Evolutionary conservation across 805 yeast genomes (phyloP).

Genomic region (Candida cerambycidarum): DNA sequence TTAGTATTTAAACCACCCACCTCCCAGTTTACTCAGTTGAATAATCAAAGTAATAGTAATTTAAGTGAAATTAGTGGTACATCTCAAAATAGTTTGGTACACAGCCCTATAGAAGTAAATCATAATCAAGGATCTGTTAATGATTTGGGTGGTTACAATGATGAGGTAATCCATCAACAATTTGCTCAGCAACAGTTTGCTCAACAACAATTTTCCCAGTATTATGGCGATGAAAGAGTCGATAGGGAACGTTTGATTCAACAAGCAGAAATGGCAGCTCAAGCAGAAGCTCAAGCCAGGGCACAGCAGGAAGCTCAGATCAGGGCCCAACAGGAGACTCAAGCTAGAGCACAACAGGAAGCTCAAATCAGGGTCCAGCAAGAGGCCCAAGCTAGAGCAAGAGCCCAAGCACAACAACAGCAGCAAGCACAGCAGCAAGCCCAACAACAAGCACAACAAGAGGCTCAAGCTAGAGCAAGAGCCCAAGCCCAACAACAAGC

Average conservation of each 20-base stretch:
- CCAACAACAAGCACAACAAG: conserved; percentile 12
- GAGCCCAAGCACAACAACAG: neutral
- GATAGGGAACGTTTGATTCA: conserved; percentile 6
- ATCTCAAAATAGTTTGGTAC: conserved; percentile 7
- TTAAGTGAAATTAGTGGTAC: conserved; percentile 35
- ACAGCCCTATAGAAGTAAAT: conserved; percentile 1
- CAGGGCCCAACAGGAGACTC: conserved; percentile 9
- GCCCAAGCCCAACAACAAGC: conserved; percentile 4
- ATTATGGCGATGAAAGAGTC: neutral
- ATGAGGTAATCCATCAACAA: conserved; percentile 17
- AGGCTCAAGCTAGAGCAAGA: conserved; percentile 12
- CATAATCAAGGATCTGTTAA: conserved; percentile 23
- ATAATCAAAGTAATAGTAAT: conserved; percentile 40
- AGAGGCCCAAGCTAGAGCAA: conserved; percentile 5
- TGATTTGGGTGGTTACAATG: conserved; percentile 13
- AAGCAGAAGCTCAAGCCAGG: conserved; percentile 4
- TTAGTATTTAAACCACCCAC: conserved; percentile 41
- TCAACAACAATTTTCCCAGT: conserved; percentile 8
- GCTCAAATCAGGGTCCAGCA: conserved; percentile 9
- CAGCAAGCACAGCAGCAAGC: too few relatives aligned
- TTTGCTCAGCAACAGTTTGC: conserved; percentile 14
- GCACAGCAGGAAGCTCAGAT: conserved; percentile 5
- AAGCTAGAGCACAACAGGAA: conserved; percentile 5
- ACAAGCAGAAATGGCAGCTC: conserved; percentile 13
- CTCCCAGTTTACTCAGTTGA: conserved; percentile 35